Evolutionary conservation across 176 grass and related monocot species (phyloP).

Genomic region (Dactylis glomerata): DNA sequence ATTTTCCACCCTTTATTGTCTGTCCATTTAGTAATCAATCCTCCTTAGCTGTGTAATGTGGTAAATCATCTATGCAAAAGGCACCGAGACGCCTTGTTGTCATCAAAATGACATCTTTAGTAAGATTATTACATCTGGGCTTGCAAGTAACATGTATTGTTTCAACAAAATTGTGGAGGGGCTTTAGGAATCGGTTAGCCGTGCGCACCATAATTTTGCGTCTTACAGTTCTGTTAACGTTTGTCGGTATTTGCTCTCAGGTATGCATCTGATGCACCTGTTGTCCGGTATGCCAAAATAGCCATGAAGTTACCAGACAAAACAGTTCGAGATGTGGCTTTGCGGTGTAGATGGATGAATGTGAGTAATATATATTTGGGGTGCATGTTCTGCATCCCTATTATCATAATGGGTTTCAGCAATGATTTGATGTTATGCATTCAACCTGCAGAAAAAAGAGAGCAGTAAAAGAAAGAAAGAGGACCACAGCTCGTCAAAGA

Average conservation of each 20-base stretch:
- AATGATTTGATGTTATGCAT: constrained; percentile 26
- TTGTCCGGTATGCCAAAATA: constrained; percentile 87
- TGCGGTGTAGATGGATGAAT: constrained; percentile 92
- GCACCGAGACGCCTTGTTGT: neutral
- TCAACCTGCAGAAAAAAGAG: constrained; percentile 78
- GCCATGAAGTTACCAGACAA: constrained; percentile 82
- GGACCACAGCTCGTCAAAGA: constrained; percentile 72
- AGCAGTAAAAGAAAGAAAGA: constrained; percentile 94
- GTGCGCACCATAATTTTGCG: neutral
- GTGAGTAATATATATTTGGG: constrained; percentile 45
- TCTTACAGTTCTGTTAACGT: neutral
- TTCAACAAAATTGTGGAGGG: neutral
- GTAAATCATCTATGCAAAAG: neutral
- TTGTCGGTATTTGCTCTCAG: constrained; percentile 43
- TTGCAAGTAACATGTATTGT: neutral
- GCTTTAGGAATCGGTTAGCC: neutral
- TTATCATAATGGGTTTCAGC: neutral
- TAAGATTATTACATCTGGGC: neutral
- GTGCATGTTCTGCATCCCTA: constrained; percentile 7
- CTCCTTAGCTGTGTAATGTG: neutral
- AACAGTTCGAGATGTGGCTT: constrained; percentile 88
- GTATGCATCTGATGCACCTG: constrained; percentile 60
- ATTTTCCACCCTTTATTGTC: neutral
- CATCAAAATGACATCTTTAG: constrained; percentile 15
- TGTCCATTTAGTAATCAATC: neutral